Base-by-base conservation (phyloP, 2,329 filamentous ascomycete species). In the Colletotrichum echinochloae region DNA sequence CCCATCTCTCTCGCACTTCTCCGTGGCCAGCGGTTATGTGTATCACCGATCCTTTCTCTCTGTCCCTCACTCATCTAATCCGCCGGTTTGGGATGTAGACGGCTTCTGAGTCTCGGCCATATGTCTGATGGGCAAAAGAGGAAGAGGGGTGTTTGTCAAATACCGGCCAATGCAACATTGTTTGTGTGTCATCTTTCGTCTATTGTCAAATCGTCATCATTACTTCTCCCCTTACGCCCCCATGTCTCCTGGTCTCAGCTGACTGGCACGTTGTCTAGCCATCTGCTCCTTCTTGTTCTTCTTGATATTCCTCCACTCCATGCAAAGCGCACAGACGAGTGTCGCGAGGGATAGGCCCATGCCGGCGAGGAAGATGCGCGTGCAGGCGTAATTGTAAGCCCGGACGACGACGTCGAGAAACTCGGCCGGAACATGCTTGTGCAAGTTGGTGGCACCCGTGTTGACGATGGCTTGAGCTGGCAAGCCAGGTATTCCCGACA, bases 231-330 rank as follows among this genome's bases (percentile, higher is more conserved):
- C 20, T 39, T 33, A 62, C 26, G 60, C 48, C 7, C 60, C 60
- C 60, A 62, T 52, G 26, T 62, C 60, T 20, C 48, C 60, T 14
- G 60, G 60, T 23, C 60, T 52, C 26, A 62, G 26, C 60, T 62
- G 60, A 26, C 62, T 59, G 48, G 39, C 54, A 60, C 66, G 41
- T 49, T 56, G 30, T 48, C 56, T 65, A 11, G 48, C 65, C 23
- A 54, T 65, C 30, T 70, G 66, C 41, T 68, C 37, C 35, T 49
- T 56, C 60, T 72, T 75, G 0, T 72, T 76, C 75, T 87, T 88
- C 83, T 92, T 92, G 75, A 93, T 89, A 73, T 83, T 90, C 77
- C 83, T 89, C 91, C 91, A 93, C 78, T 92, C 86, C 74, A 93
- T 86, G 28, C 85, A 85, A 2, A 87, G 75, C 0, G 88, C 85